These are phyloP conservation scores for Phytophthora cajani DNA, from an alignment of 352 stramenopile genomes.

Conservation along the genomic window DNA sequence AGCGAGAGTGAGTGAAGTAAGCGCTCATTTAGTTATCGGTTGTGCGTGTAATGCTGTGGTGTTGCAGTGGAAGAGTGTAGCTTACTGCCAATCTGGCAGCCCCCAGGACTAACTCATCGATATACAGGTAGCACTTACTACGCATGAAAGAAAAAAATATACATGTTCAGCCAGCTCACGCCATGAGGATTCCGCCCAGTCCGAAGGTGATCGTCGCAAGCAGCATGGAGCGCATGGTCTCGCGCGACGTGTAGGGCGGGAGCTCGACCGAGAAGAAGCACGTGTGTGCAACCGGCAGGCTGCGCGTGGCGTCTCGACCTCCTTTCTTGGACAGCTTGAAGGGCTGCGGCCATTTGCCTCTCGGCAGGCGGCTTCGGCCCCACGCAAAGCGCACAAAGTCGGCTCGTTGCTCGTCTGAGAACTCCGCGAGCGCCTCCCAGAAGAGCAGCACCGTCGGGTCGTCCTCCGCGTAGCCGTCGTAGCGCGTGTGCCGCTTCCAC, in stretches of 20 bases:
- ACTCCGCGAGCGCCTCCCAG: conserved; percentile 89
- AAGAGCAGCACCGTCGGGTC: conserved; percentile 89
- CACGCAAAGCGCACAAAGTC: conserved; percentile 95
- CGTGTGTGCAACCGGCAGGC: conserved; percentile 94
- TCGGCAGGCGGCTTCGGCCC: conserved; percentile 92
- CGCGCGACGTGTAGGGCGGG: conserved; percentile 91
- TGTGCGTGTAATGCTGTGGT: conserved; percentile 14
- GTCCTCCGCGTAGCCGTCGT: conserved; percentile 89
- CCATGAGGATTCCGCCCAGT: conserved; percentile 91
- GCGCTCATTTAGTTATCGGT: conserved; percentile 11
- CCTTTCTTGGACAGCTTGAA: conserved; percentile 94
- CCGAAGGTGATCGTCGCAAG: conserved; percentile 95
- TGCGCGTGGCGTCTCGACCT: conserved; percentile 79
- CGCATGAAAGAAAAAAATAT: background rate
- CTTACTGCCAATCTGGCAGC: background rate
- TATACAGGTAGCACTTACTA: background rate
- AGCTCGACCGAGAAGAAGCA: conserved; percentile 97
- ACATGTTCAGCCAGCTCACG: conserved; percentile 9
- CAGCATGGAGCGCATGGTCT: conserved; percentile 92
- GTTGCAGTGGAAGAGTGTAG: too few relatives aligned
- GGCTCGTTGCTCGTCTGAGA: conserved; percentile 88
- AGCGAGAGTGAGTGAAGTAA: conserved; percentile 42
- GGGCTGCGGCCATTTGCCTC: conserved; percentile 86
- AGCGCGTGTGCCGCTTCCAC: conserved; percentile 86
- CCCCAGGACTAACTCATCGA: background rate